A percentile compares a stretch with the other conserved stretches of the same genome.
These are phyloP conservation scores for Adenanthera pavonina DNA, from an alignment of 306 rosid genomes.

Conservation along the genomic window DNA sequence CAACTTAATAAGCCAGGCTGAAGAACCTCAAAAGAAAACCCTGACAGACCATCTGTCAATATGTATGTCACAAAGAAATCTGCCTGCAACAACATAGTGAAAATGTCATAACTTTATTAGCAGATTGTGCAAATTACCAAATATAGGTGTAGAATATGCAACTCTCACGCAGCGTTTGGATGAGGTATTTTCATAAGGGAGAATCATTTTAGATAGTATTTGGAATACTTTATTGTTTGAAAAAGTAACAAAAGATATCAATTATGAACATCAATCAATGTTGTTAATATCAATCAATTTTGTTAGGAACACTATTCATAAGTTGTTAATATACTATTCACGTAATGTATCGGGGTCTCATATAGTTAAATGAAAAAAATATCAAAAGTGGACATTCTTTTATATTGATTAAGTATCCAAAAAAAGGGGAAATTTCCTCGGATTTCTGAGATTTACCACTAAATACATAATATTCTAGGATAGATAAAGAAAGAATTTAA, in stretches of 20 bases:
- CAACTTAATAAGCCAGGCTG: slow-evolving; percentile 83
- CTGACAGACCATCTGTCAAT: slow-evolving; percentile 82
- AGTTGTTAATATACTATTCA: no score
- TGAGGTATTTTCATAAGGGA: background rate
- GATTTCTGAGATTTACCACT: background rate
- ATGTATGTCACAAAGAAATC: slow-evolving; percentile 95
- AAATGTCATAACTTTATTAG: slow-evolving; percentile 19
- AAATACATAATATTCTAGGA: background rate
- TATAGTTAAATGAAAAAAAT: background rate
- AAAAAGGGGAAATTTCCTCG: no score
- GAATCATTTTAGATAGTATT: background rate
- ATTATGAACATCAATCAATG: no score
- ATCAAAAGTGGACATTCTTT: background rate
- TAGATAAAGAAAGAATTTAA: background rate
- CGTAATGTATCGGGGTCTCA: no score
- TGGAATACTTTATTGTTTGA: background rate
- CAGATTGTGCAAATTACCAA: slow-evolving; percentile 3
- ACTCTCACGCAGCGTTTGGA: background rate
- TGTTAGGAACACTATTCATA: no score
- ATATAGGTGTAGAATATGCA: background rate
- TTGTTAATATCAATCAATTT: no score
- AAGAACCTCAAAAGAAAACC: slow-evolving; percentile 89
- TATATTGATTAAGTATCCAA: background rate
- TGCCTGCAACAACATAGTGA: slow-evolving; percentile 61
- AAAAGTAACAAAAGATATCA: background rate